Conservation (phyloP, 805 yeast genomes). For the Wickerhamiella sorbophila region DNA sequence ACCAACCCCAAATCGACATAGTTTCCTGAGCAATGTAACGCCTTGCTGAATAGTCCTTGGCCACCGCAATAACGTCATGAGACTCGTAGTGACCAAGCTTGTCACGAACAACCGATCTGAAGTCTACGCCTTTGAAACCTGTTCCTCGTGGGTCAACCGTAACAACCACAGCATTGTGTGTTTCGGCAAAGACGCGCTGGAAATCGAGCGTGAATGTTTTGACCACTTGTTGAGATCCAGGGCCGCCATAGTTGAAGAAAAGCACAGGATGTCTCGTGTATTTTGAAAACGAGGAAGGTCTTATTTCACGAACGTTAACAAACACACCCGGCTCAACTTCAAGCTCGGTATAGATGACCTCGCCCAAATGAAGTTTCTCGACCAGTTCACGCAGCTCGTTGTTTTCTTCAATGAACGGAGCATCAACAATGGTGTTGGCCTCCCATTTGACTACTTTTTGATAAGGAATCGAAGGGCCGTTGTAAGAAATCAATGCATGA, state of each 20-base stretch:
- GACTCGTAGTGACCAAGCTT: slow-evolving; percentile 73
- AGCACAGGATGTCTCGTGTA: slow-evolving; percentile 62
- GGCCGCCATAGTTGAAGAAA: slow-evolving; percentile 90
- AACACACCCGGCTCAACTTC: slow-evolving; percentile 26
- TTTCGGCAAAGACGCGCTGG: slow-evolving; percentile 64
- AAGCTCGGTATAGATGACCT: slow-evolving; percentile 35
- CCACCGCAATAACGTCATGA: slow-evolving; percentile 75
- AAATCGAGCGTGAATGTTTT: slow-evolving; percentile 48
- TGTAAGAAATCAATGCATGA: slow-evolving; percentile 52
- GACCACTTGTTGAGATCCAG: slow-evolving; percentile 74
- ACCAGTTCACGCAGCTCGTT: slow-evolving; percentile 17
- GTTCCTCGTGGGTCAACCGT: slow-evolving; percentile 97
- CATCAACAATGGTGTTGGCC: slow-evolving; percentile 23
- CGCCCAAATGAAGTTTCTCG: slow-evolving; percentile 25
- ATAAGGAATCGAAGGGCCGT: slow-evolving; percentile 69
- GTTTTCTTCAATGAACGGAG: slow-evolving; percentile 21
- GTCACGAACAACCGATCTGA: slow-evolving; percentile 69
- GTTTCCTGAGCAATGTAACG: slow-evolving; percentile 50
- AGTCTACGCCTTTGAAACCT: slow-evolving; percentile 69
- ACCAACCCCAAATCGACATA: slow-evolving; percentile 96
- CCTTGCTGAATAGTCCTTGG: slow-evolving; percentile 48
- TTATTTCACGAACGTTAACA: slow-evolving; percentile 56
- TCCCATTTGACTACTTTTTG: slow-evolving; percentile 44
- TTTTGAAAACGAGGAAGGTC: slow-evolving; percentile 57
- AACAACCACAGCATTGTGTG: slow-evolving; percentile 70